phyloP scores from a whole-genome alignment of 352 stramenopile species.

The Phytophthora sojae region DNA sequence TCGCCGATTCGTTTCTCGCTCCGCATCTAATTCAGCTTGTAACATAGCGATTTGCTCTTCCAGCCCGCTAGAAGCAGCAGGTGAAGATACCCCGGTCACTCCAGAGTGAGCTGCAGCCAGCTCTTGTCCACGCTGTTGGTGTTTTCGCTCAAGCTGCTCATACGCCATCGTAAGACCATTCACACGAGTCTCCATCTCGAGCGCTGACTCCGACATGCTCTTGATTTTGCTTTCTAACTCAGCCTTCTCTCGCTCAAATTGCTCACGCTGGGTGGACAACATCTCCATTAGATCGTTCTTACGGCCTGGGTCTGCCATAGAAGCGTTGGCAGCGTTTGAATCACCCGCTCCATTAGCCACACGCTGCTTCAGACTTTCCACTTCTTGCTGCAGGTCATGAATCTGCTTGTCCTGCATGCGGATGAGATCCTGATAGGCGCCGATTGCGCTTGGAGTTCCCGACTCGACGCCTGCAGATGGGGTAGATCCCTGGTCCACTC shows the following conservation, averaged over 20 bases:
- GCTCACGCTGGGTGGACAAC: conserved; percentile 21
- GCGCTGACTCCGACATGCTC: conserved; percentile 33
- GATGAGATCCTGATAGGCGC: conserved; percentile 83
- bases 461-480: conserved; percentile 16
- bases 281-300: conserved; percentile 19
- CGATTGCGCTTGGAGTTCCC: conserved; percentile 35
- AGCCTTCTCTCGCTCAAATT: conserved; percentile 46
- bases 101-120: background rate
- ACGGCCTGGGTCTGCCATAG: background rate
- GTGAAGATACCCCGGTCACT: background rate
- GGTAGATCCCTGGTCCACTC: conserved; percentile 30
- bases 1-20: conserved; percentile 33
- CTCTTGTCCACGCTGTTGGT: conserved; percentile 31
- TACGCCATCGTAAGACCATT: conserved; percentile 59
- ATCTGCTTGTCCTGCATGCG: conserved; percentile 84
- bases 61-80: background rate
- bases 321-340: background rate
- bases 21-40: conserved; percentile 46
- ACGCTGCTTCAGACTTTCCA: conserved; percentile 30
- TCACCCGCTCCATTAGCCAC: background rate
- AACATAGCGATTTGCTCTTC: conserved; percentile 33
- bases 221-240: conserved; percentile 42
- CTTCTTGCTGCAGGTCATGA: conserved; percentile 54
- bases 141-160: conserved; percentile 59
- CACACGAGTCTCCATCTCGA: conserved; percentile 50